Evolutionary conservation across 2,329 filamentous ascomycete genomes (phyloP), one percentile per base, ranked within the genome.

Genomic region (Fusarium sp.): DNA sequence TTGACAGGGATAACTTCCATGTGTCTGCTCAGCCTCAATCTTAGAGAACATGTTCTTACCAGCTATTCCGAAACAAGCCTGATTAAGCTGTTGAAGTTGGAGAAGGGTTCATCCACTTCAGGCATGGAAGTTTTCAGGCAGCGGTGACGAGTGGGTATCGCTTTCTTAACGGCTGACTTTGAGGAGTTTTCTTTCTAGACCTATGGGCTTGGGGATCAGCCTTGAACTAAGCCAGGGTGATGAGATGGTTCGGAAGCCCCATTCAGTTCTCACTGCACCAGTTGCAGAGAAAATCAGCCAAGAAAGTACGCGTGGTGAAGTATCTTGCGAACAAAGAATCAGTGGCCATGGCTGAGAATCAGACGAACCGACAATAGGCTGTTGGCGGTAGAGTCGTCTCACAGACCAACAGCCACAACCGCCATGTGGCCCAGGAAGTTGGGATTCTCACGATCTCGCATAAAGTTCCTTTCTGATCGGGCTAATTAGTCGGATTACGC

Each of bases 1-100:
- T 27, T 30, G 34, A 61, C 50, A 47, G 25, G 68, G 64, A 51
- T 64, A 29, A 57, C 42, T 52, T 18, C 46, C 45, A 50, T 53
- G 47, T 46, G 27, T 55, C 62, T 60, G 24, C 68, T 72, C 59
- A 72, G 68, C 68, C 68, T 66, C 68, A 62, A 55, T 40, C 47
- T 44, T 56, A 44, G 32, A 24, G 52, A 65, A 52, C 34, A 32
- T 47, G 43, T 43, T 58, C 52, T 71, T 42, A 30, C 51, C 55
- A 55, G 25, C 51, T 47, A 27, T 42, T 29, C 16, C 22, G 7
- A 9, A 38, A 24, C 24, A 44, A 44, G 59, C n/a, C 43, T 44
- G 29, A 12, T 30, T 20, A 30, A 30, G 46, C 20, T 50, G 27
- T 38, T 52, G 40, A 50, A 20, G 47, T 38, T 32, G 29, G 30